Evolutionary conservation across 202 grass and related monocot species (phyloP), one percentile per base, ranked within the genome.

Genomic region (Carex arenaria): DNA sequence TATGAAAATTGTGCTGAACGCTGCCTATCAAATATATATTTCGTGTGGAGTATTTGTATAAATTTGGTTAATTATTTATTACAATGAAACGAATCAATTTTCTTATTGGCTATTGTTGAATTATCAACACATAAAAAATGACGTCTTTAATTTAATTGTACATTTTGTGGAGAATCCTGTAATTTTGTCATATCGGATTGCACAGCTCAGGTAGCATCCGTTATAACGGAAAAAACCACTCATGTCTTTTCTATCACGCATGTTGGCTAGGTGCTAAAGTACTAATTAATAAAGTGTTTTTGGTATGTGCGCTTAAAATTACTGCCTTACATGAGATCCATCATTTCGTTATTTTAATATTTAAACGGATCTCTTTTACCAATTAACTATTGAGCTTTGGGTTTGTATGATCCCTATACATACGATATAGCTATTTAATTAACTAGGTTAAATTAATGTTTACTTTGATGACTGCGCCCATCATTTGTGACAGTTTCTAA

Each of bases 401-500:
- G 17, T 80, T 76, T 66, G 13, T 63, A 52, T 81, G 79, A 81
- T 81, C 79, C 79, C 79, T 31, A 34, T 14, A 34, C 7, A 45
- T 45, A 45, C 15, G 64, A 36, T 45, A 38, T 18, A 38, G 18
- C 12, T 34, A 78, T 78, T 78, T 55, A 78, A 57, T 57, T 56
- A 78, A 78, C 17, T 0, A 60, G 5, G 26, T 60, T 78, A 61
- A 59, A 60, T 52, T 40, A 47, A 0, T 47, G 43, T 17, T 18
- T 56, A 53, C 60, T 75, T 23, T 74, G 11, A 74, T 78, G n/a
- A 14, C 2, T 60, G 26, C 26, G 26, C 26, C 38, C 30, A 45
- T 82, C 9, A 7, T 53, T 42, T 82, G 79, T 82, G 63, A 31
- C 79, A 88, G 84, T 80, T 42, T 90, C 89, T 86, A 90, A 94